Percentiles rank a stretch among this genome's conserved stretches.
These are phyloP conservation scores for Colletotrichum camelliae DNA, from an alignment of 2,329 filamentous ascomycete species.

Conservation along the genomic window DNA sequence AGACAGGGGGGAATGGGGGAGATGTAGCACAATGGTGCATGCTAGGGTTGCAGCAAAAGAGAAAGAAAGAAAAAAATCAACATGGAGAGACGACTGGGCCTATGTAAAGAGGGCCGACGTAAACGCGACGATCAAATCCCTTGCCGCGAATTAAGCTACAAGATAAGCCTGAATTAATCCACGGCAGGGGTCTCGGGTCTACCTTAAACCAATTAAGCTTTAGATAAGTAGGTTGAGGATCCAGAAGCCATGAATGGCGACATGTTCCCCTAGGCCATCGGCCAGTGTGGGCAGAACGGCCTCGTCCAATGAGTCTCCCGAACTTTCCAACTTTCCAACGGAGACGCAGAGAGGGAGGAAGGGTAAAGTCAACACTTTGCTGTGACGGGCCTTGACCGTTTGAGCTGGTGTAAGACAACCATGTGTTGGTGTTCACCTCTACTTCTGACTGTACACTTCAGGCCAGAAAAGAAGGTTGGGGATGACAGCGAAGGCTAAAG, in stretches of 20 bases:
- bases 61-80: neutral
- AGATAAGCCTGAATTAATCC: neutral
- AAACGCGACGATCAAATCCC: neutral
- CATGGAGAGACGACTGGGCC: neutral
- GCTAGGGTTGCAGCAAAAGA: neutral
- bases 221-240: neutral
- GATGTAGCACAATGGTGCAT: neutral
- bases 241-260: neutral
- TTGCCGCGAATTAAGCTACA: neutral
- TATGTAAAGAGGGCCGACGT: neutral
- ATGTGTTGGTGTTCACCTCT: neutral
- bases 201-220: neutral
- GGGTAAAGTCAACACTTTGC: neutral
- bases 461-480: neutral
- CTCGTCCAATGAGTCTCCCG: neutral
- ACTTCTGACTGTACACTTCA: neutral
- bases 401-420: neutral
- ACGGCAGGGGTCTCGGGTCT: neutral
- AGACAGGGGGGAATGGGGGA: neutral
- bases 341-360: neutral
- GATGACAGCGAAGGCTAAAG: neutral
- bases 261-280: neutral
- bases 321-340: neutral
- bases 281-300: neutral
- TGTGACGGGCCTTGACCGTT: neutral